These are phyloP conservation scores for Leptodontidium sp. DNA, from an alignment of 2,329 filamentous ascomycete species.

Conservation along the genomic window DNA sequence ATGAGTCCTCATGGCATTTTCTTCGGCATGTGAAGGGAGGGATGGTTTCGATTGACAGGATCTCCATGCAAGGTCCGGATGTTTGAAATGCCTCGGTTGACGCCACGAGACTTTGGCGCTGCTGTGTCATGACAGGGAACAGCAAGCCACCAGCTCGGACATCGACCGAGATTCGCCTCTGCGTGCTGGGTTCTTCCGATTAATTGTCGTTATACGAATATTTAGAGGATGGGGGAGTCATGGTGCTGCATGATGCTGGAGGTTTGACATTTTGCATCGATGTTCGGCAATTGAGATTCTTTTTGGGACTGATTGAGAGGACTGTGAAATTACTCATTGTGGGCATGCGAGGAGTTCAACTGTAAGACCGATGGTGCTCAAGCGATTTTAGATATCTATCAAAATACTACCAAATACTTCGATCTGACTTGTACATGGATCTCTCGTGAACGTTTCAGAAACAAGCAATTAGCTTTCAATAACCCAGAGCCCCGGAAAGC, in stretches of 20 bases:
- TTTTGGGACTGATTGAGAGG: neutral
- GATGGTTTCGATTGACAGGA: neutral
- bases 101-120: too few species aligned
- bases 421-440: too few species aligned
- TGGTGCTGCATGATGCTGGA: neutral
- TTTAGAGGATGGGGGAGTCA: conserved; percentile 2
- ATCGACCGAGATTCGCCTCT: conserved; percentile 9
- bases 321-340: too few species aligned
- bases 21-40: conserved; percentile 5
- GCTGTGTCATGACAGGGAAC: neutral
- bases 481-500: too few species aligned
- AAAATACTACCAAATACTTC: too few species aligned
- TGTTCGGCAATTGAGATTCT: neutral
- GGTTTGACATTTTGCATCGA: neutral
- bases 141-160: conserved; percentile 5
- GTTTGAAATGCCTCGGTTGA: conserved; percentile 9
- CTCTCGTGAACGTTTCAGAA: too few species aligned
- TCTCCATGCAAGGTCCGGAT: conserved; percentile 12
- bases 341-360: too few species aligned
- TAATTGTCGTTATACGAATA: conserved; percentile 5
- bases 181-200: neutral
- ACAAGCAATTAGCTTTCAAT: too few species aligned
- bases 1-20: neutral
- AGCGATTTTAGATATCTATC: too few species aligned
- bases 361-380: too few species aligned